Evolutionary conservation across 495 filamentous ascomycete species (phyloP), one percentile per base, ranked within the genome.

Genomic region (Penicillium roqueforti): DNA sequence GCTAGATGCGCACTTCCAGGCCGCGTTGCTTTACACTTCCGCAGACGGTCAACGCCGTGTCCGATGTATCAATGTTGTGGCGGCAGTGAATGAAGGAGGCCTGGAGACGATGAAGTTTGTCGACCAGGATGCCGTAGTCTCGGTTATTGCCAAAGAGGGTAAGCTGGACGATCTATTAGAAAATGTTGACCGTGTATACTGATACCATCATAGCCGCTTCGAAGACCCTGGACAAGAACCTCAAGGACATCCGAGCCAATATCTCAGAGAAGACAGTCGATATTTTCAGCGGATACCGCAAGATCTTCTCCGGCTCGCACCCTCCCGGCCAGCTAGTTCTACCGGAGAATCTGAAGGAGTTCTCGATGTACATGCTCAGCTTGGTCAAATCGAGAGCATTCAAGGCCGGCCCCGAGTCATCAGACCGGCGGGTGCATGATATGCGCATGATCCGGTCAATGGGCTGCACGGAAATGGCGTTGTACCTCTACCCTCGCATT

Each of bases 1-100:
- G 67, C 80, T 97, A 18, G 93, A 99, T 66, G 92, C 92, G 3
- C 95, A 99, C 73, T 99, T 99, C 80, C 93, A 99, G 71, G 87
- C 89, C 22, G 93, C 93, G 0, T 74, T 97, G 25, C 81, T 99
- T 14, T 97, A 97, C 68, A 99, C 93, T 1, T 95, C 93, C 9
- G 87, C 89, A 8, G 84, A 81, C 48, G 93, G 93, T 6, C 86
- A 99, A 68, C 84, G 93, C 26, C 82, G 93, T 36, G 93, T 99
- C 23, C 81, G 93, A 47, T 99, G 93, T 71, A 86, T 82, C 63
- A 99, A 99, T 67, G 80, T 92, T 25, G 91, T 97, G 45, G 93
- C 93, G 2, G 89, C 87, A 31, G 91, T 97, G 42, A 92, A 84
- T 54, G 91, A 97, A 47, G 83, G 85, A 18, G 81, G 85, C 3